Percentiles rank a stretch among this genome's conserved stretches.
phyloP scores from a whole-genome alignment of 768 basidiomycete genomes.

The Erythrobasidium yunnanense region DNA sequence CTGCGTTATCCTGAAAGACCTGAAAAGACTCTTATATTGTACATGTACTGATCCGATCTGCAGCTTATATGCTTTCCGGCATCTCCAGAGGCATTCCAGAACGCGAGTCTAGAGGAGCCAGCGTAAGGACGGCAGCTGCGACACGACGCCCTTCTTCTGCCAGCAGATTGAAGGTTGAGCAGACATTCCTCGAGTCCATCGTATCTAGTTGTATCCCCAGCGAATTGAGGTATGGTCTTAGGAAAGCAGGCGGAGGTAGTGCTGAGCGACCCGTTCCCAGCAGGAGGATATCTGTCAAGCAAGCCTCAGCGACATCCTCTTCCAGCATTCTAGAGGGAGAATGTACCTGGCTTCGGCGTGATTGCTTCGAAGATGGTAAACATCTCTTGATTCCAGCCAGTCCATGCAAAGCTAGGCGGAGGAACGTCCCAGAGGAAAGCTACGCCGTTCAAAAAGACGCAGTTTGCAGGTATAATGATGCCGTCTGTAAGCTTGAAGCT shows the following conservation, averaged over 20 bases:
- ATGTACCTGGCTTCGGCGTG: conserved; percentile 68
- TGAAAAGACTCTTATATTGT: no score
- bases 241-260: conserved; percentile 55
- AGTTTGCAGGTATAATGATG: conserved; percentile 61
- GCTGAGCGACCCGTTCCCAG: conserved; percentile 72
- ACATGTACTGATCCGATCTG: no score
- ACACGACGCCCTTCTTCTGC: conserved; percentile 86
- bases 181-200: conserved; percentile 89
- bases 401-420: conserved; percentile 47
- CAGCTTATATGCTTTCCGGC: no score
- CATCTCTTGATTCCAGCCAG: conserved; percentile 60
- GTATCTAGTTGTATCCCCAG: conserved; percentile 79
- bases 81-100: conserved; percentile 23
- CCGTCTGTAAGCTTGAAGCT: conserved; percentile 46
- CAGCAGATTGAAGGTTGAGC: conserved; percentile 87
- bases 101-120: conserved; percentile 28
- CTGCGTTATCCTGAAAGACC: no score
- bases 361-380: conserved; percentile 73
- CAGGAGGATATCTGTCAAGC: conserved; percentile 63
- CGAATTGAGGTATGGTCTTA: conserved; percentile 58
- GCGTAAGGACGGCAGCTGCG: conserved; percentile 76
- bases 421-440: conserved; percentile 86
- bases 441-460: conserved; percentile 72
- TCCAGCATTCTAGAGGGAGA: not conserved
- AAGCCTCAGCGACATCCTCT: not conserved